phyloP scores from a whole-genome alignment of 225 moss, liverwort and hornwort species.

The Physcomitrellopsis africana region DNA sequence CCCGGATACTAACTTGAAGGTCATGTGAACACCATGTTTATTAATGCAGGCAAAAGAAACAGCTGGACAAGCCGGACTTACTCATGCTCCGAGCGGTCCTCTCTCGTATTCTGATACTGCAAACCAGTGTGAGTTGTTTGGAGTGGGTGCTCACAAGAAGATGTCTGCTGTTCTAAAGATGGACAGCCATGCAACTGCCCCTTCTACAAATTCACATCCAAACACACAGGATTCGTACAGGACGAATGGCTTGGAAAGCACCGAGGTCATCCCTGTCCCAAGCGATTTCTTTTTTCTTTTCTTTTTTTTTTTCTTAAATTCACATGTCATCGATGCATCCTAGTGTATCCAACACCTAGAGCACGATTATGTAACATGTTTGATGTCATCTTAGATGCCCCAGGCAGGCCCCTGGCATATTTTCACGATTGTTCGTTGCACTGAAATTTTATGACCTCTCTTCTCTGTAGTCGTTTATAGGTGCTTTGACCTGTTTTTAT shows the following conservation, averaged over 20 bases:
- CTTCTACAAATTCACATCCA: conserved; percentile 61
- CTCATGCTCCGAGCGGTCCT: conserved; percentile 51
- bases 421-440: too few relatives aligned
- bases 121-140: conserved; percentile 72
- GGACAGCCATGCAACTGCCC: conserved; percentile 58
- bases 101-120: conserved; percentile 79
- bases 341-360: too few relatives aligned
- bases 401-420: too few relatives aligned
- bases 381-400: too few relatives aligned
- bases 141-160: conserved; percentile 67
- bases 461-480: too few relatives aligned
- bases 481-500: too few relatives aligned
- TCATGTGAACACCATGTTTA: too few relatives aligned
- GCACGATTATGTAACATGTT: too few relatives aligned
- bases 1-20: too few relatives aligned
- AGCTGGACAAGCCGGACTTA: conserved; percentile 64
- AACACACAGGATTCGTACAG: conserved; percentile 29
- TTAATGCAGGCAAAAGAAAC: conserved; percentile 69
- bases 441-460: too few relatives aligned
- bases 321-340: too few relatives aligned
- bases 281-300: neutral
- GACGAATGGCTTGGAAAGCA: conserved; percentile 24
- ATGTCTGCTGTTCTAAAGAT: conserved; percentile 76
- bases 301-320: neutral
- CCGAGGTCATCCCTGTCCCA: conserved; percentile 9